Percentiles rank a stretch among this genome's conserved stretches.
phyloP scores from a whole-genome alignment of 805 yeast genomes.

The Kodamaea kaohsiungensis region DNA sequence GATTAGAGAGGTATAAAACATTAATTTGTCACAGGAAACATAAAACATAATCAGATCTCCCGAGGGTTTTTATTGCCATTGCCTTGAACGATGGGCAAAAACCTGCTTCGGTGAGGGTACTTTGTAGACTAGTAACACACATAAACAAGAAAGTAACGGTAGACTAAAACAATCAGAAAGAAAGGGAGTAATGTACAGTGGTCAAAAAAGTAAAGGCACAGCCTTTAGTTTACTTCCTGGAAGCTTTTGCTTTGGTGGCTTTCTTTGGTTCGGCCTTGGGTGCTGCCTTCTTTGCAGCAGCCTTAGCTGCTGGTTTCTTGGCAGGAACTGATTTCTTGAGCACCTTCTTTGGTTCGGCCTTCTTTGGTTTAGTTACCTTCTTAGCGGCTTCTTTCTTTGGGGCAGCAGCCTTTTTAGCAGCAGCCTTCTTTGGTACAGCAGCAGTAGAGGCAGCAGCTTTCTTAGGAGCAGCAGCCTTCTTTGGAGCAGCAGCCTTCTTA shows the following conservation, averaged over 20 bases:
- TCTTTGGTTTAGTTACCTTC: slow-evolving; percentile 3
- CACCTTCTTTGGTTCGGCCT: slow-evolving; percentile 15
- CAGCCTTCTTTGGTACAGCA: slow-evolving; percentile 2
- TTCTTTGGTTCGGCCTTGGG: slow-evolving; percentile 14
- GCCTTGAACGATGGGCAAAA: background rate
- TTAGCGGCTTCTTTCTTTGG: background rate
- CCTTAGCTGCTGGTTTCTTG: slow-evolving; percentile 13
- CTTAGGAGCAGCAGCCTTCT: slow-evolving; percentile 13
- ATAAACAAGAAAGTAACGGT: background rate
- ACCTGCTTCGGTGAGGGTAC: background rate
- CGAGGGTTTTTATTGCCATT: background rate
- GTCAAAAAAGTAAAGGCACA: slow-evolving; percentile 1
- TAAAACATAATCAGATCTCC: background rate
- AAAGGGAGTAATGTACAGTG: background rate
- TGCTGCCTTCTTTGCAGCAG: slow-evolving; percentile 13
- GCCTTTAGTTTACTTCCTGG: slow-evolving; percentile 14
- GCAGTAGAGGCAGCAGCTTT: background rate
- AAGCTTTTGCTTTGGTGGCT: slow-evolving; percentile 11
- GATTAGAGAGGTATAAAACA: slow-evolving; percentile 1
- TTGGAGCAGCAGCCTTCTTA: slow-evolving; percentile 15
- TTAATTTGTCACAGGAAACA: background rate
- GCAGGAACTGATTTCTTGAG: slow-evolving; percentile 14
- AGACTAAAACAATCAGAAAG: slow-evolving; percentile 2
- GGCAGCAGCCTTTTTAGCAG: slow-evolving; percentile 22
- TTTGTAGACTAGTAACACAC: slow-evolving; percentile 5